A percentile compares a stretch with the other conserved stretches of the same genome.
phyloP scores from a whole-genome alignment of 164 flowering plant species.

The Chloranthus sessilifolius region DNA sequence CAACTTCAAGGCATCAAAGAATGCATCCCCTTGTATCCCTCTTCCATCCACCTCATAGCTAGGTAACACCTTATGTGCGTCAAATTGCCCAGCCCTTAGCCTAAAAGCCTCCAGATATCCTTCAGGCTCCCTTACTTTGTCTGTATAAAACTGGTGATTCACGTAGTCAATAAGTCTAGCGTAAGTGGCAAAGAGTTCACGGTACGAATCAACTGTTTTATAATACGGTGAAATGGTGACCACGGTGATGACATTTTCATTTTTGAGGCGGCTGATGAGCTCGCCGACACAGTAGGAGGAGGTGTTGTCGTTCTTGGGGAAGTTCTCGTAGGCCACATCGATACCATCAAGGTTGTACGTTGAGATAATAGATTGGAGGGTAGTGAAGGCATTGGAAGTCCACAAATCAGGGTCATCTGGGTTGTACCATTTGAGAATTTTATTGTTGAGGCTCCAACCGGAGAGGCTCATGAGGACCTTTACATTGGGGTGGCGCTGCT shows the following conservation, averaged over 20 bases:
- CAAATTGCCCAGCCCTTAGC: slow-evolving; percentile 29
- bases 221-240: slow-evolving; percentile 63
- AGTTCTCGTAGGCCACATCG: slow-evolving; percentile 57
- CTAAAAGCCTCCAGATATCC: slow-evolving; percentile 32
- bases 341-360: slow-evolving; percentile 62
- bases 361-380: slow-evolving; percentile 30
- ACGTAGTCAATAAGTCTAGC: slow-evolving; percentile 51
- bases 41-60: slow-evolving; percentile 57
- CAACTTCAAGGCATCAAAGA: slow-evolving; percentile 44
- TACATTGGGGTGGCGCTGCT: slow-evolving; percentile 38
- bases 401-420: slow-evolving; percentile 29
- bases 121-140: slow-evolving; percentile 32
- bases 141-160: slow-evolving; percentile 61
- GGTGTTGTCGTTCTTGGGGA: slow-evolving; percentile 28
- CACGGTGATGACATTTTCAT: slow-evolving; percentile 41
- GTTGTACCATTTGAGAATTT: slow-evolving; percentile 41
- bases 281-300: slow-evolving; percentile 64
- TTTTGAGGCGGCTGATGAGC: slow-evolving; percentile 44
- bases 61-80: slow-evolving; percentile 38
- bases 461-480: slow-evolving; percentile 64
- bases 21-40: slow-evolving; percentile 74
- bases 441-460: slow-evolving; percentile 56
- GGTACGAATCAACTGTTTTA: slow-evolving; percentile 30
- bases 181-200: slow-evolving; percentile 33
- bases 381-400: slow-evolving; percentile 49